phyloP scores from a whole-genome alignment of 768 basidiomycete genomes.

The Podaxis carcinomalis region DNA sequence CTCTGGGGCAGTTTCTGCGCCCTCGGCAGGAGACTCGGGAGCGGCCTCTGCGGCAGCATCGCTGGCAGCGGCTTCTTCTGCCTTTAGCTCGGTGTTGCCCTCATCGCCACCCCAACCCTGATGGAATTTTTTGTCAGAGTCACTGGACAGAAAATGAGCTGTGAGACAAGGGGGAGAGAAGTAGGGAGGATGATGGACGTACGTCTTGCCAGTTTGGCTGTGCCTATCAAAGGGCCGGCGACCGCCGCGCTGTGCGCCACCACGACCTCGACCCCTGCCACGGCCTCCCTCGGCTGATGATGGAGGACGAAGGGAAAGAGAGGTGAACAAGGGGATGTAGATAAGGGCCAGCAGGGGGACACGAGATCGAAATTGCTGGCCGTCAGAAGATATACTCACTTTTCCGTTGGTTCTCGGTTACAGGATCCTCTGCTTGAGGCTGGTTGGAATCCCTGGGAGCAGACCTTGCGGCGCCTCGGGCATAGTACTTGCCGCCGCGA shows the following conservation, averaged over 20 bases:
- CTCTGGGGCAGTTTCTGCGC: constrained; percentile 33
- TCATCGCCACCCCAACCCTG: constrained; percentile 96
- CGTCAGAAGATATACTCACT: constrained; percentile 23
- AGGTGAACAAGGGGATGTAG: constrained; percentile 6
- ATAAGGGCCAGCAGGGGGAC: neutral
- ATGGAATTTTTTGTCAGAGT: constrained; percentile 92
- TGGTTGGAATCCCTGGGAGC: constrained; percentile 28
- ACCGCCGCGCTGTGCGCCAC: constrained; percentile 48
- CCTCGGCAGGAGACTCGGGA: constrained; percentile 25
- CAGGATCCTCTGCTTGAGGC: constrained; percentile 25
- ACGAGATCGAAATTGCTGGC: neutral
- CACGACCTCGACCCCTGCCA: constrained; percentile 47
- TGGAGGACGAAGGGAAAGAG: constrained; percentile 11
- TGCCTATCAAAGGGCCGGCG: constrained; percentile 85
- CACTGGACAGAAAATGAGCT: constrained; percentile 42
- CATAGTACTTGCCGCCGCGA: constrained; percentile 64
- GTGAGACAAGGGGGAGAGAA: constrained; percentile 13
- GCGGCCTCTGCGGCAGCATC: constrained; percentile 64
- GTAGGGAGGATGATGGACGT: constrained; percentile 25
- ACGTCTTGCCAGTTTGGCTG: constrained; percentile 82
- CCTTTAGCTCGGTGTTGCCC: constrained; percentile 76
- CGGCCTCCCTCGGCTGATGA: constrained; percentile 44
- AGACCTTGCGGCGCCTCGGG: constrained; percentile 40
- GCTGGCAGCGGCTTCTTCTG: constrained; percentile 67
- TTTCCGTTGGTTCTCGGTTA: constrained; percentile 28